These are phyloP conservation scores for Scedosporium minutisporum DNA, from an alignment of 2,329 filamentous ascomycete genomes.

Conservation along the genomic window DNA sequence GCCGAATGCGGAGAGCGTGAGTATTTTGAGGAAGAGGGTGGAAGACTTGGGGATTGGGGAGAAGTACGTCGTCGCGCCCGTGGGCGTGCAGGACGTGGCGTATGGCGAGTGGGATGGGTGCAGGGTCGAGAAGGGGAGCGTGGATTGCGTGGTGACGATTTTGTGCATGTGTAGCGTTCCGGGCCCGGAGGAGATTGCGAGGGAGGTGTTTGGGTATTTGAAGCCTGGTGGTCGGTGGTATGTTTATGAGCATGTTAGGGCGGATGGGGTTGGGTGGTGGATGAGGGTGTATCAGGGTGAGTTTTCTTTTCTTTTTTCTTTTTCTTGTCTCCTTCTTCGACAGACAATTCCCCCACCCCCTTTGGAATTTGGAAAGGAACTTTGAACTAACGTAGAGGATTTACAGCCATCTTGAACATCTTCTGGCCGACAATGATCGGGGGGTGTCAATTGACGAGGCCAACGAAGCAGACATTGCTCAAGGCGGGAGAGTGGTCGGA, in stretches of 20 bases:
- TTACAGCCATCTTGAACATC: conserved; percentile 37
- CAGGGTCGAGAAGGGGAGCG: conserved; percentile 37
- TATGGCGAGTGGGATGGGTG: conserved; percentile 29
- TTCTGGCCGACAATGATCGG: conserved; percentile 43
- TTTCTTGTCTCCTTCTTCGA: not conserved
- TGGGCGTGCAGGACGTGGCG: conserved; percentile 50
- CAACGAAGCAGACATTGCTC: conserved; percentile 35
- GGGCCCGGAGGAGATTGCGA: conserved; percentile 44
- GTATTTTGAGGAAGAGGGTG: conserved; percentile 34
- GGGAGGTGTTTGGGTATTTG: conserved; percentile 44
- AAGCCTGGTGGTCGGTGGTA: conserved; percentile 55
- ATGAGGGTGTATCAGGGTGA: conserved; percentile 42
- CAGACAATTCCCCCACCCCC: not conserved
- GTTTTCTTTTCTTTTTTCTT: conserved; percentile 14
- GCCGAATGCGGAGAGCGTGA: conserved; percentile 47
- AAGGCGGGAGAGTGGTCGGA: conserved; percentile 40
- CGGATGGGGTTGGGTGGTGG: conserved; percentile 25
- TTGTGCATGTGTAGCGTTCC: conserved; percentile 57
- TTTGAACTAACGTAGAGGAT: not conserved
- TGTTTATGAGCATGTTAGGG: conserved; percentile 50
- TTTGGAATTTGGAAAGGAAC: not conserved
- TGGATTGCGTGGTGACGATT: conserved; percentile 51
- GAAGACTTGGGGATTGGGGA: conserved; percentile 41
- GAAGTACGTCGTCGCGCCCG: conserved; percentile 51
- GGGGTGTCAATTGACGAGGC: conserved; percentile 40